Conservation (phyloP, 2,329 filamentous ascomycete species). For the Penicillium nordicum region DNA sequence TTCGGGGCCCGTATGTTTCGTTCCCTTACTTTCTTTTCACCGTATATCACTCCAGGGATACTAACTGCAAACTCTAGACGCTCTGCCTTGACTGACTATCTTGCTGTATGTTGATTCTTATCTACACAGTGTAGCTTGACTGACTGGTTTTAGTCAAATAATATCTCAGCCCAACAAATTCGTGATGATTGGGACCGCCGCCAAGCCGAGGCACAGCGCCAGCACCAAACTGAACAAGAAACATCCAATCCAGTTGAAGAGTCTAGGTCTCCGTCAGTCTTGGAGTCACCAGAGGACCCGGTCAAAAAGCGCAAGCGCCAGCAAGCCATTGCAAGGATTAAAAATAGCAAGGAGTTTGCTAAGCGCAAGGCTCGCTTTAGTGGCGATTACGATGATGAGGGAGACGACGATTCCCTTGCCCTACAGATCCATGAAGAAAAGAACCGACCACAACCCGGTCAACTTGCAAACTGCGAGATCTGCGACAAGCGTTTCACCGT, state of each 20-base stretch:
- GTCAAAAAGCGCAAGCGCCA: constrained; percentile 57
- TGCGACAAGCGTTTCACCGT: constrained; percentile 90
- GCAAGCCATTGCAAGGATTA: constrained; percentile 48
- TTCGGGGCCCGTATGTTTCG: constrained; percentile 46
- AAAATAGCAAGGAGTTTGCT: constrained; percentile 51
- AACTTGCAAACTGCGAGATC: constrained; percentile 81
- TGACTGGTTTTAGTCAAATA: constrained; percentile 51
- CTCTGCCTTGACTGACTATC: constrained; percentile 65
- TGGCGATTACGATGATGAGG: constrained; percentile 45
- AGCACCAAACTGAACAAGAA: constrained; percentile 22
- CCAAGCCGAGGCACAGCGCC: constrained; percentile 46
- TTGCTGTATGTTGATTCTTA: constrained; percentile 50
- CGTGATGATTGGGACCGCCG: constrained; percentile 57
- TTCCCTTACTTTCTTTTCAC: not conserved
- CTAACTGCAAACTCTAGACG: constrained; percentile 43
- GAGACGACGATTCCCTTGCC: constrained; percentile 45
- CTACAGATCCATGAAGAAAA: constrained; percentile 57
- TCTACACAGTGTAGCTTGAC: not conserved
- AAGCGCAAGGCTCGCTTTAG: constrained; percentile 43
- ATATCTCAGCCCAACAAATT: constrained; percentile 64
- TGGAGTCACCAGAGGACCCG: constrained; percentile 34
- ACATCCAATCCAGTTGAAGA: constrained; percentile 33
- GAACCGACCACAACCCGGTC: constrained; percentile 64
- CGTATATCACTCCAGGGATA: constrained; percentile 4
- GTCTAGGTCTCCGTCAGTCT: constrained; percentile 32